A percentile compares a stretch with the other conserved stretches of the same genome.
Evolutionary conservation across 805 yeast species (phyloP).

Genomic region (Wickerhamomyces hampshirensis): DNA sequence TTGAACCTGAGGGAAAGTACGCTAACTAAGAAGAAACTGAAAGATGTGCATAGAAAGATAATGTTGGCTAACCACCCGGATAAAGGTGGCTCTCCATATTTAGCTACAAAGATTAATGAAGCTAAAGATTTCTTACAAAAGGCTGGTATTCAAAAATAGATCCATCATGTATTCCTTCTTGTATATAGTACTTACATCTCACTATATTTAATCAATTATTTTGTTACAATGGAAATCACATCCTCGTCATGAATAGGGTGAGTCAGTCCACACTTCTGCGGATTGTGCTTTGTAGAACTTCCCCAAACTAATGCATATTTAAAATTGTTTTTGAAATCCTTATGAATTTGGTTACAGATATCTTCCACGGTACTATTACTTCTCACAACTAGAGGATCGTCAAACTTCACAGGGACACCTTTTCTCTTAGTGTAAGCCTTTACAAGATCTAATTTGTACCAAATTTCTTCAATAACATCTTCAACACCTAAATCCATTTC

Average conservation of each 20-base stretch:
- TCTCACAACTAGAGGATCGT: constrained; percentile 90
- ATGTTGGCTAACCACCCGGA: constrained; percentile 93
- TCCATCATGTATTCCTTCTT: not conserved
- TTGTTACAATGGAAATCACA: constrained; percentile 86
- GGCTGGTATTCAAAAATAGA: constrained; percentile 28
- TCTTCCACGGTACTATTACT: constrained; percentile 72
- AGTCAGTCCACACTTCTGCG: constrained; percentile 89
- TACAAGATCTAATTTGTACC: constrained; percentile 79
- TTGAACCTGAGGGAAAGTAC: constrained; percentile 68
- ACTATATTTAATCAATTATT: constrained; percentile 33
- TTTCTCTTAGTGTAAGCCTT: constrained; percentile 86
- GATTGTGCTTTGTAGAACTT: constrained; percentile 87
- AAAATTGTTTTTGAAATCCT: constrained; percentile 88
- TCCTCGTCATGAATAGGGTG: constrained; percentile 90
- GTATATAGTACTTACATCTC: not conserved
- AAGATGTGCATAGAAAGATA: constrained; percentile 75
- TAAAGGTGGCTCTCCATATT: constrained; percentile 84
- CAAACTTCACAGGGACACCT: constrained; percentile 75
- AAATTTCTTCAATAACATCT: constrained; percentile 87
- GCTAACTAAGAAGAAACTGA: constrained; percentile 57
- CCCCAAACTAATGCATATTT: constrained; percentile 98
- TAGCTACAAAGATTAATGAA: constrained; percentile 90
- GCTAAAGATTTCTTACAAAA: constrained; percentile 79
- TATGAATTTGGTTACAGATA: constrained; percentile 87
- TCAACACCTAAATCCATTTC: constrained; percentile 81